A percentile compares a stretch with the other conserved stretches of the same genome.
Evolutionary conservation across 495 filamentous ascomycete species (phyloP).

Genomic region (Penicilliopsis zonata): DNA sequence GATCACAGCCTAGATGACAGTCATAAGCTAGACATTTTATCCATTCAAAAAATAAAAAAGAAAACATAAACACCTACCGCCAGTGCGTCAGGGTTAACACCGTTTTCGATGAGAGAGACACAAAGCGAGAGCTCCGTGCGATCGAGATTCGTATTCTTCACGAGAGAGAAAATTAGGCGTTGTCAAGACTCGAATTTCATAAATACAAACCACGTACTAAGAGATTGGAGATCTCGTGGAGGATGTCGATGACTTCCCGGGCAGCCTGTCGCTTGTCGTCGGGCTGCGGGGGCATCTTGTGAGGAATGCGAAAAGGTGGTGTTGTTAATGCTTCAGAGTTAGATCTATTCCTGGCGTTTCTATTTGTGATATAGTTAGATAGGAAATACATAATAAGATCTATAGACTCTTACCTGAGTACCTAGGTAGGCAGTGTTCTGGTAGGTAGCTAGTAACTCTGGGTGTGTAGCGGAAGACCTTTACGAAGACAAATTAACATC

Average conservation of each 20-base stretch:
- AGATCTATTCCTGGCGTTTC: not conserved
- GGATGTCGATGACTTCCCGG: slow-evolving; percentile 90
- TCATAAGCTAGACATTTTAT: not conserved
- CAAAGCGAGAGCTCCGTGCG: slow-evolving; percentile 83
- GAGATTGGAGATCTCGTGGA: slow-evolving; percentile 85
- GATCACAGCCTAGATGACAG: slow-evolving; percentile 46
- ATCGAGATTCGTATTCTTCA: slow-evolving; percentile 83
- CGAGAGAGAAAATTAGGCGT: slow-evolving; percentile 2
- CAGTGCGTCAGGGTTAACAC: slow-evolving; percentile 89
- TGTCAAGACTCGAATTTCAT: not conserved
- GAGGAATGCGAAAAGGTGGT: not conserved
- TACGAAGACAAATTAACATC: no score
- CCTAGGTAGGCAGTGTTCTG: no score
- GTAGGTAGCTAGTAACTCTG: no score
- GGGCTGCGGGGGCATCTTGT: slow-evolving; percentile 26
- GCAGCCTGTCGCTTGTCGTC: slow-evolving; percentile 77
- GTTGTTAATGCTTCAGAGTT: not conserved
- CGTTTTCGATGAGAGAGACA: slow-evolving; percentile 93
- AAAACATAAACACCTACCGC: slow-evolving; percentile 48
- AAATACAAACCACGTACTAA: slow-evolving; percentile 42
- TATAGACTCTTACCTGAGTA: no score
- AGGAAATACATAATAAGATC: no score
- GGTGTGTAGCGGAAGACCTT: no score
- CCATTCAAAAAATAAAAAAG: not conserved
- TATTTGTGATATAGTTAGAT: no score